A percentile compares a stretch with the other conserved stretches of the same genome.
These are phyloP conservation scores for Neltuma alba DNA, from an alignment of 306 rosid species.

Conservation along the genomic window DNA sequence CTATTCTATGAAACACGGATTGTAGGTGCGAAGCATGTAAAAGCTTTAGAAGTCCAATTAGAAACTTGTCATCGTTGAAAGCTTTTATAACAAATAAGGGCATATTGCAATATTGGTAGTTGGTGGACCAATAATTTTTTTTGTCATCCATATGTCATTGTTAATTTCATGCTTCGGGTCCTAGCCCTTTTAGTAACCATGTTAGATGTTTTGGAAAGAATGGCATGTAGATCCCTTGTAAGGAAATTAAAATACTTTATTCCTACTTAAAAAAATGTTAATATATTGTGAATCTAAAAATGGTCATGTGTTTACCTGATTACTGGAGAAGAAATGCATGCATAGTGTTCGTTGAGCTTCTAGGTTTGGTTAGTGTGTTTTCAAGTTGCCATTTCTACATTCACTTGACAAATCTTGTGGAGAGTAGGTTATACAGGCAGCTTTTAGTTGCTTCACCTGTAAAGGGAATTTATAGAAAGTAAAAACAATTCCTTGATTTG, in stretches of 20 bases:
- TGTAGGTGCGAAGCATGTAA: neutral
- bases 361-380: neutral
- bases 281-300: too few species aligned
- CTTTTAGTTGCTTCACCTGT: neutral
- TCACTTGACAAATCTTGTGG: slow-evolving; percentile 3
- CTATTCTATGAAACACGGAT: neutral
- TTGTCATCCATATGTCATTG: neutral
- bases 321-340: neutral
- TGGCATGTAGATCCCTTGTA: neutral
- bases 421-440: neutral
- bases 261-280: neutral
- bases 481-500: neutral
- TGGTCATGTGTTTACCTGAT: neutral
- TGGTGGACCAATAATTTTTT: neutral
- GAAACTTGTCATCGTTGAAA: neutral
- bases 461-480: slow-evolving; percentile 6
- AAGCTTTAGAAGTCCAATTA: neutral
- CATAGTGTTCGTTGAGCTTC: neutral
- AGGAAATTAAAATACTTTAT: neutral
- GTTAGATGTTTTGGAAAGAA: neutral
- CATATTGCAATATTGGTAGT: neutral
- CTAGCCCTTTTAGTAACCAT: neutral
- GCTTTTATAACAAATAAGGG: slow-evolving; percentile 3
- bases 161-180: neutral
- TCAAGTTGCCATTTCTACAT: neutral